Evolutionary conservation across 805 yeast species (phyloP).

Genomic region (Naumovozyma baii): DNA sequence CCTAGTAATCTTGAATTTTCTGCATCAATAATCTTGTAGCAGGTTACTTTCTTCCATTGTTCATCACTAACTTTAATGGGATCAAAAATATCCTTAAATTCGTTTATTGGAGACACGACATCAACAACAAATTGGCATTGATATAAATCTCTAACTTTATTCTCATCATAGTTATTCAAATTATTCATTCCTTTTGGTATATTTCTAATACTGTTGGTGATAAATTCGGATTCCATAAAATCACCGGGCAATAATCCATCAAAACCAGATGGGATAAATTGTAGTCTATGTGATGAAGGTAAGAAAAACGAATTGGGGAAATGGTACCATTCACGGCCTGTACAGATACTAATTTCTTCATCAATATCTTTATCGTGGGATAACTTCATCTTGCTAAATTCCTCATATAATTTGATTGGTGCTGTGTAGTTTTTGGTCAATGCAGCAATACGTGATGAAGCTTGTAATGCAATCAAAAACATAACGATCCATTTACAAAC

Average conservation of each 20-base stretch:
- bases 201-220: conserved; percentile 34
- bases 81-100: conserved; percentile 35
- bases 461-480: conserved; percentile 15
- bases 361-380: conserved; percentile 11
- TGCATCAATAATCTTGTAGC: conserved; percentile 45
- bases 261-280: conserved; percentile 68
- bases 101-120: conserved; percentile 40
- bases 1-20: conserved; percentile 46
- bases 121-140: conserved; percentile 69
- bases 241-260: conserved; percentile 86
- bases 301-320: conserved; percentile 82
- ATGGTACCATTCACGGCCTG: conserved; percentile 95
- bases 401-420: conserved; percentile 53
- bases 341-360: conserved; percentile 49
- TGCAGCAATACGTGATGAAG: conserved; percentile 48
- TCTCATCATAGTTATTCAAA: conserved; percentile 52
- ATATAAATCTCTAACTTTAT: conserved; percentile 40
- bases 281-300: conserved; percentile 50
- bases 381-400: conserved; percentile 9
- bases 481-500: conserved; percentile 12
- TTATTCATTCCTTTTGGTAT: conserved; percentile 68
- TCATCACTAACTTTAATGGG: conserved; percentile 13
- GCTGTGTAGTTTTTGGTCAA: conserved; percentile 61
- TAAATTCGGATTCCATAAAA: conserved; percentile 41
- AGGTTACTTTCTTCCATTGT: conserved; percentile 41